Evolutionary conservation across 495 filamentous ascomycete genomes (phyloP).

Genomic region (Penicillium malachiteum): DNA sequence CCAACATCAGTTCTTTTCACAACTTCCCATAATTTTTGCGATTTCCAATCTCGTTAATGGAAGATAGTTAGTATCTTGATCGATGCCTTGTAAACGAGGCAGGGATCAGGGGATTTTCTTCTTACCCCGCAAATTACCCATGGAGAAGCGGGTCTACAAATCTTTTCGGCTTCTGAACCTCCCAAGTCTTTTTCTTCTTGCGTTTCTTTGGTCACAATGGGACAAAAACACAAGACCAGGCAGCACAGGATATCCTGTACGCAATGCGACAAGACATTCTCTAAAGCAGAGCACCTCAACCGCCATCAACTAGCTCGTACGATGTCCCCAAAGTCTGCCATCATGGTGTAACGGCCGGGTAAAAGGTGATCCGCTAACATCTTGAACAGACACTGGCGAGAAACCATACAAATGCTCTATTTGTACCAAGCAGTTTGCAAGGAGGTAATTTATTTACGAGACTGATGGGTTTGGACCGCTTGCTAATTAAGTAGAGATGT

Average conservation of each 20-base stretch:
- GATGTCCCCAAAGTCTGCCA: neutral
- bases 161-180: neutral
- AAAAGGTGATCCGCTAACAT: neutral
- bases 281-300: constrained; percentile 11
- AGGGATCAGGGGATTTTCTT: neutral
- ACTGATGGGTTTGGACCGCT: neutral
- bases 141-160: neutral
- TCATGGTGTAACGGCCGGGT: neutral
- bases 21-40: neutral
- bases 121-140: neutral
- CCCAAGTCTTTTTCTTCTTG: neutral
- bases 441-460: neutral
- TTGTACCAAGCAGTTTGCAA: constrained; percentile 5
- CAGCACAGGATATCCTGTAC: constrained; percentile 6
- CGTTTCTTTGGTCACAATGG: neutral
- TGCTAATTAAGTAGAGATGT: constrained; percentile 5
- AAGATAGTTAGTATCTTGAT: neutral
- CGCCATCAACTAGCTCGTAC: constrained; percentile 9
- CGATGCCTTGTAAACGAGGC: neutral
- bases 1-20: no score
- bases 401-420: constrained; percentile 10
- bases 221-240: neutral
- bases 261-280: constrained; percentile 13
- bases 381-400: constrained; percentile 7
- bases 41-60: neutral